Evolutionary conservation across 2,329 filamentous ascomycete genomes (phyloP).

Genomic region (Penicillium capsulatum): DNA sequence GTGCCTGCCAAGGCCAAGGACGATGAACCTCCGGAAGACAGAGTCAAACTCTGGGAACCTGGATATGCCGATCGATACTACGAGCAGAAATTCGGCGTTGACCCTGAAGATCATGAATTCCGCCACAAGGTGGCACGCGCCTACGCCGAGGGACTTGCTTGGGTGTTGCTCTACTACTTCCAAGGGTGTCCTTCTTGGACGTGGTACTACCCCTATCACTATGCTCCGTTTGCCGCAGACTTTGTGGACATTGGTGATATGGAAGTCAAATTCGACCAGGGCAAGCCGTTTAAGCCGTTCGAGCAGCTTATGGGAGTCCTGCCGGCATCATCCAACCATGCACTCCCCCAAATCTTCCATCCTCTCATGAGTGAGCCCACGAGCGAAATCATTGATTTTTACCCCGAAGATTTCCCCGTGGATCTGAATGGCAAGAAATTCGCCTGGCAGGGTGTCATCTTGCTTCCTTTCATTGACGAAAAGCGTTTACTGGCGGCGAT

Average conservation of each 20-base stretch:
- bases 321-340: constrained; percentile 86
- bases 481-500: constrained; percentile 77
- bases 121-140: constrained; percentile 80
- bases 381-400: constrained; percentile 95
- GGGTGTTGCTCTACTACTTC: constrained; percentile 96
- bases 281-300: constrained; percentile 81
- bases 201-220: constrained; percentile 99
- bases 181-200: constrained; percentile 98
- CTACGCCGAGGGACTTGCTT: constrained; percentile 93
- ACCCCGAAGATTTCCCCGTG: constrained; percentile 87
- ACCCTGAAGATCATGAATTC: constrained; percentile 76
- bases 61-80: constrained; percentile 96
- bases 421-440: constrained; percentile 98
- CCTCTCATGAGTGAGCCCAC: constrained; percentile 82
- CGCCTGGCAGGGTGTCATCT: constrained; percentile 91
- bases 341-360: constrained; percentile 83
- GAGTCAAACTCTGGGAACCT: constrained; percentile 87
- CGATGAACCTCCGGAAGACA: constrained; percentile 68
- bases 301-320: constrained; percentile 98
- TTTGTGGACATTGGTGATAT: constrained; percentile 80
- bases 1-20: constrained; percentile 48
- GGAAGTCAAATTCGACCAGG: constrained; percentile 76
- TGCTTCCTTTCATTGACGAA: constrained; percentile 96
- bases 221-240: constrained; percentile 94
- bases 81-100: constrained; percentile 88